phyloP scores from a whole-genome alignment of 2,329 filamentous ascomycete species.

The Alternaria burnsii region DNA sequence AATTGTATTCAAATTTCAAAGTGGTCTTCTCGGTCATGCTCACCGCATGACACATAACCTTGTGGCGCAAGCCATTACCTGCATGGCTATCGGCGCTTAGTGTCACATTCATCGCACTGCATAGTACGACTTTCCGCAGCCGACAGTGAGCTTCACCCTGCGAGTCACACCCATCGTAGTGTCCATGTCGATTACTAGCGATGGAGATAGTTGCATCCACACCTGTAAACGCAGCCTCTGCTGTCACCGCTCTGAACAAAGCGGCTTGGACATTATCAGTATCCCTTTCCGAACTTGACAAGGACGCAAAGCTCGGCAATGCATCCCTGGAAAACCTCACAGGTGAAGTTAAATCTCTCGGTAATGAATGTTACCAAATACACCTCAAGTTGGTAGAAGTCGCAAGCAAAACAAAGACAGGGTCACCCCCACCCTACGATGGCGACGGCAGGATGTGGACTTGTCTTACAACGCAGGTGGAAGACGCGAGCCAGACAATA shows the following conservation, averaged over 20 bases:
- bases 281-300: conserved; percentile 25
- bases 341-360: conserved; percentile 28
- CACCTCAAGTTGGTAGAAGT: conserved; percentile 27
- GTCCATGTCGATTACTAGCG: not conserved
- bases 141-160: not conserved
- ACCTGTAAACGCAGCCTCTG: conserved; percentile 16
- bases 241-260: conserved; percentile 26
- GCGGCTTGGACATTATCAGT: conserved; percentile 27
- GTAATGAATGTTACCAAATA: conserved; percentile 31
- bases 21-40: not conserved
- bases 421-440: conserved; percentile 11
- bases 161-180: not conserved
- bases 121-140: not conserved
- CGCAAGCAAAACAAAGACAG: conserved; percentile 7
- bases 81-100: not conserved
- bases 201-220: conserved; percentile 14
- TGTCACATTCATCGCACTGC: conserved; percentile 3
- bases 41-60: not conserved
- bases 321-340: conserved; percentile 17
- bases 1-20: not conserved
- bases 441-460: conserved; percentile 22
- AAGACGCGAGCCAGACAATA: conserved; percentile 22
- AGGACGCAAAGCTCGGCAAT: conserved; percentile 16
- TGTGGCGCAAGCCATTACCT: conserved; percentile 5
- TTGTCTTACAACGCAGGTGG: conserved; percentile 22